phyloP scores from a whole-genome alignment of 805 yeast species.

The Candida glaebosa region DNA sequence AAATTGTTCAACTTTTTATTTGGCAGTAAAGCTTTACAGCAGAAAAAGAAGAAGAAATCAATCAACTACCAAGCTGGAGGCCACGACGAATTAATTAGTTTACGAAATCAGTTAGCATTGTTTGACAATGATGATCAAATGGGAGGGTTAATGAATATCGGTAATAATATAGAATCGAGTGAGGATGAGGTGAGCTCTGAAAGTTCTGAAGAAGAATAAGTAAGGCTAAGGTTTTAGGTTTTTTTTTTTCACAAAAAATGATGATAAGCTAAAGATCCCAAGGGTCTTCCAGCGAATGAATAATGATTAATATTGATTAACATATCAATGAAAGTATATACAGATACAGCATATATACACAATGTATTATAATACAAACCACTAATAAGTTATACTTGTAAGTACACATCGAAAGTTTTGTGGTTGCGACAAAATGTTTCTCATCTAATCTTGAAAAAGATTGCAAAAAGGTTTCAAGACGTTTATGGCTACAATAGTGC shows the following conservation, averaged over 20 bases:
- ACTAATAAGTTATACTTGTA: too few relatives aligned
- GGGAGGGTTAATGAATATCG: slow-evolving; percentile 29
- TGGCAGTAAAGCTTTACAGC: slow-evolving; percentile 45
- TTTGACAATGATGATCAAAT: slow-evolving; percentile 29
- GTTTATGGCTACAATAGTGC: not conserved
- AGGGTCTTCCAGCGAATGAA: not conserved
- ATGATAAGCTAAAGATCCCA: not conserved
- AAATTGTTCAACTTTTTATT: slow-evolving; percentile 79
- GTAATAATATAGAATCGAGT: slow-evolving; percentile 39
- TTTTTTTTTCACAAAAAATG: not conserved
- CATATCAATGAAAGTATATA: not conserved
- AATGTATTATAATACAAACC: not conserved
- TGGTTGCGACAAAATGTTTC: too few relatives aligned
- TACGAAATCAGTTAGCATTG: slow-evolving; percentile 46
- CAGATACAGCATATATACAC: too few relatives aligned
- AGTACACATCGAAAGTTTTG: too few relatives aligned
- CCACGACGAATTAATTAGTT: slow-evolving; percentile 61
- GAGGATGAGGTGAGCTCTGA: slow-evolving; percentile 52
- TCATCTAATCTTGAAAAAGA: not conserved
- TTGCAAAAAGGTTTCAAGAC: not conserved
- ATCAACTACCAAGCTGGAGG: slow-evolving; percentile 19
- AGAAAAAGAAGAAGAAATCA: slow-evolving; percentile 33
- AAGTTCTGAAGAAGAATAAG: slow-evolving; percentile 70
- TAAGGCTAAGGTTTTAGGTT: not conserved
- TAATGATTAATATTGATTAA: not conserved